A percentile compares a stretch with the other conserved stretches of the same genome.
phyloP scores from a whole-genome alignment of 768 basidiomycete genomes.

The Lepiota subincarnata region DNA sequence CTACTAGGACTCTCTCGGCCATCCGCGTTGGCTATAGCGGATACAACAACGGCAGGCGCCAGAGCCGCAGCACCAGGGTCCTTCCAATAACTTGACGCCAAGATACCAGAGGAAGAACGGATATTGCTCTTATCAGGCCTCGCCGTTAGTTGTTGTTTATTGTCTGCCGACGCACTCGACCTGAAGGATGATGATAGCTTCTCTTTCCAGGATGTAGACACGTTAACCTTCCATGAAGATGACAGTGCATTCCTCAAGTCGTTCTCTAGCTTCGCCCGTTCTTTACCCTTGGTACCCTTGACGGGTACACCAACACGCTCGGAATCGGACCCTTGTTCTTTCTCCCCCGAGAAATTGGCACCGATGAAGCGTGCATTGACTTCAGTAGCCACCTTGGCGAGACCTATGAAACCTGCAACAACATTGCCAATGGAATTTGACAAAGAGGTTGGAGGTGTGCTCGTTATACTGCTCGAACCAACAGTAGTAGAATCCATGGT shows the following conservation, averaged over 20 bases:
- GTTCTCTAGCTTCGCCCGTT: slow-evolving; percentile 25
- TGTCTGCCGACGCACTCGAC: slow-evolving; percentile 29
- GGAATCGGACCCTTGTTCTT: background rate
- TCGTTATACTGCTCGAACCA: slow-evolving; percentile 40
- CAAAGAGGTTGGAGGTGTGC: slow-evolving; percentile 56
- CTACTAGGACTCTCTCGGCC: slow-evolving; percentile 37
- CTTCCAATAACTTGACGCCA: slow-evolving; percentile 42
- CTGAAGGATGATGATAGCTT: slow-evolving; percentile 32
- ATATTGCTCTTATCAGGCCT: slow-evolving; percentile 15
- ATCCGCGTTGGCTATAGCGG: slow-evolving; percentile 42
- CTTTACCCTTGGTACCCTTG: slow-evolving; percentile 30
- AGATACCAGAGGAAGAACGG: slow-evolving; percentile 30
- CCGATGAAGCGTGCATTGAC: slow-evolving; percentile 19
- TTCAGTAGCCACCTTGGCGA: slow-evolving; percentile 26
- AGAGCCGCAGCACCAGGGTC: slow-evolving; percentile 49
- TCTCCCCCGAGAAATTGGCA: background rate
- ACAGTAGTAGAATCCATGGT: slow-evolving; percentile 32
- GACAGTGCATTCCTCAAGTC: slow-evolving; percentile 31
- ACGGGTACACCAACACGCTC: slow-evolving; percentile 21
- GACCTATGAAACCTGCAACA: slow-evolving; percentile 36
- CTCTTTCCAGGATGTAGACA: slow-evolving; percentile 36
- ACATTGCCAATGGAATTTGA: slow-evolving; percentile 44
- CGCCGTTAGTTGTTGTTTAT: slow-evolving; percentile 28
- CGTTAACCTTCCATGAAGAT: slow-evolving; percentile 34
- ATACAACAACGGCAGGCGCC: slow-evolving; percentile 51